Evolutionary conservation across 768 basidiomycete species (phyloP).

Genomic region (Lentinula guzmanii): DNA sequence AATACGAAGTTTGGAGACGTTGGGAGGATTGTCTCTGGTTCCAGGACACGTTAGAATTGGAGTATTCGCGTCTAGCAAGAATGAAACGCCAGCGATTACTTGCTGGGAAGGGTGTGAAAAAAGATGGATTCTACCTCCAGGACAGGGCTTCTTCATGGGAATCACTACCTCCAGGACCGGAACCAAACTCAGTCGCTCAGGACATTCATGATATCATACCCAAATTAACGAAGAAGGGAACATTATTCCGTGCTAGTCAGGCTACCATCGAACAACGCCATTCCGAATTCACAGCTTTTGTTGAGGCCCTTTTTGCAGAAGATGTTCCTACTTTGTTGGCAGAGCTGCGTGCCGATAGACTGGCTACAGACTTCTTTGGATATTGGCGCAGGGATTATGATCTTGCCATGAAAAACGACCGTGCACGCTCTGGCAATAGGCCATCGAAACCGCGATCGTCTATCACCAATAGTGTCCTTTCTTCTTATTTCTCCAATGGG

Average conservation of each 20-base stretch:
- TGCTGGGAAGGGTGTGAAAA: conserved; percentile 74
- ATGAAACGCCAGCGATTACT: conserved; percentile 62
- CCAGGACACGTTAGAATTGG: conserved; percentile 61
- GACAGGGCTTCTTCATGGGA: conserved; percentile 81
- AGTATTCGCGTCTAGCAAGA: conserved; percentile 57
- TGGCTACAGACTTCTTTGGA: conserved; percentile 73
- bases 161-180: conserved; percentile 78
- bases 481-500: conserved; percentile 52
- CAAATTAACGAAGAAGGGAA: conserved; percentile 62
- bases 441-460: conserved; percentile 31
- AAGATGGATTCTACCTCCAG: conserved; percentile 61
- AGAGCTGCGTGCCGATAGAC: conserved; percentile 53
- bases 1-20: conserved; percentile 71
- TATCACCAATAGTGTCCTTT: conserved; percentile 48
- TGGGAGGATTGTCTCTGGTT: conserved; percentile 84
- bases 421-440: conserved; percentile 12
- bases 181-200: conserved; percentile 65
- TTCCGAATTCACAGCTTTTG: conserved; percentile 50
- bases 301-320: conserved; percentile 52
- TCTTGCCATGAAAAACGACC: conserved; percentile 35
- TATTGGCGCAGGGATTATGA: conserved; percentile 73
- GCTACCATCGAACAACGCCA: conserved; percentile 60
- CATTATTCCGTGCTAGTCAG: conserved; percentile 66
- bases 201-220: conserved; percentile 66
- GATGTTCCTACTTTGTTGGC: conserved; percentile 60